Evolutionary conservation across 2,329 filamentous ascomycete species (phyloP).

Genomic region (Beauveria caledonica): DNA sequence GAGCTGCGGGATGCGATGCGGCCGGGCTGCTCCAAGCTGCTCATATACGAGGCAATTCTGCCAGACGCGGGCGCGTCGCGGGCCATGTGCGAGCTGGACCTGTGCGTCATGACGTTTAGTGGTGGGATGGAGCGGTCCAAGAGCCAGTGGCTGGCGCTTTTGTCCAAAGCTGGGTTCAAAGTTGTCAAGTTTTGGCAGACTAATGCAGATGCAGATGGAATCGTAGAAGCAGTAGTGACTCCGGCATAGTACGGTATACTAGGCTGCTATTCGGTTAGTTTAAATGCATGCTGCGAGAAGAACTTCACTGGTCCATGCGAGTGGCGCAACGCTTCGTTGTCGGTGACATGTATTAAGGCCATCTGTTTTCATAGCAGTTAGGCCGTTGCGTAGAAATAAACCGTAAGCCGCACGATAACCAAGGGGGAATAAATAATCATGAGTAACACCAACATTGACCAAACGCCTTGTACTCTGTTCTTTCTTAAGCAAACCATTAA

Average conservation of each 20-base stretch:
- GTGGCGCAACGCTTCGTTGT: not conserved
- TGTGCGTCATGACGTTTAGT: conserved; percentile 18
- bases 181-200: conserved; percentile 2
- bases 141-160: conserved; percentile 14
- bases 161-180: conserved; percentile 14
- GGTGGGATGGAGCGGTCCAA: conserved; percentile 16
- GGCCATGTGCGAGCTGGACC: conserved; percentile 15
- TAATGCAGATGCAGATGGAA: not conserved
- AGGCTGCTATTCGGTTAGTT: too few species aligned
- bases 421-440: not conserved
- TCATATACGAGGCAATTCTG: conserved; percentile 23
- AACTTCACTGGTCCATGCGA: not conserved
- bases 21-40: conserved; percentile 21
- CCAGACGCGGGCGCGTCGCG: conserved; percentile 12
- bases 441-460: not conserved
- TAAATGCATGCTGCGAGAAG: not conserved
- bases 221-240: not conserved
- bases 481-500: not conserved
- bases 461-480: not conserved
- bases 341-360: not conserved
- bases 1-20: conserved; percentile 14
- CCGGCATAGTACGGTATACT: not conserved
- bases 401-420: not conserved
- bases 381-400: not conserved
- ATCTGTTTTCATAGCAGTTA: not conserved